Conservation (phyloP, 495 filamentous ascomycete genomes). For the Talaromyces stipitatus region DNA sequence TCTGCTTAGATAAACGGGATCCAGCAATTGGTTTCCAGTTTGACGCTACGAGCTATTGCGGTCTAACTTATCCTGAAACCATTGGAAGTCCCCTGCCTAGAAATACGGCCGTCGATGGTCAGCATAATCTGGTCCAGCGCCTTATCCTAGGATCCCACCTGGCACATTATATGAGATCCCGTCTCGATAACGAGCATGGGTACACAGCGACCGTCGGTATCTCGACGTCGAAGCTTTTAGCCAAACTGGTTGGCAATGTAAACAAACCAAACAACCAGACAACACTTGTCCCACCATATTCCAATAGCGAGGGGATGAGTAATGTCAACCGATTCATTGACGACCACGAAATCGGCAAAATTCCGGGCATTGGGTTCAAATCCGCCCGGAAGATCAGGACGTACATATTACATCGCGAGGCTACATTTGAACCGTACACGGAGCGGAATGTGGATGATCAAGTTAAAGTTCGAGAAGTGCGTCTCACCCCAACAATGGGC, state of each 20-base stretch:
- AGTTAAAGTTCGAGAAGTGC: conserved; percentile 60
- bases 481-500: conserved; percentile 51
- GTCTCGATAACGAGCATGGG: conserved; percentile 68
- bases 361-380: conserved; percentile 81
- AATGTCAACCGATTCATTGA: conserved; percentile 68
- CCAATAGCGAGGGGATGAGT: conserved; percentile 18
- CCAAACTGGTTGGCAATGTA: conserved; percentile 76
- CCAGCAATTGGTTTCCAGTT: conserved; percentile 74
- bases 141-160: conserved; percentile 69
- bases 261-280: conserved; percentile 87
- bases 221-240: conserved; percentile 73
- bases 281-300: conserved; percentile 61
- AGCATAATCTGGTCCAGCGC: conserved; percentile 34
- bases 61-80: conserved; percentile 45
- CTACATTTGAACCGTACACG: conserved; percentile 22
- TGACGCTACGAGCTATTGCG: conserved; percentile 56
- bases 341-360: conserved; percentile 64
- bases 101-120: conserved; percentile 1
- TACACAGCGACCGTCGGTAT: conserved; percentile 86
- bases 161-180: conserved; percentile 58
- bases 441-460: conserved; percentile 30
- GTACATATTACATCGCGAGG: conserved; percentile 43
- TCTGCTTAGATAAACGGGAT: conserved; percentile 66
- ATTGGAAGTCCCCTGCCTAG: conserved; percentile 13
- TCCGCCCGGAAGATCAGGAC: conserved; percentile 61